Conservation (phyloP, 768 basidiomycete species). For the Leccinum boreale region DNA sequence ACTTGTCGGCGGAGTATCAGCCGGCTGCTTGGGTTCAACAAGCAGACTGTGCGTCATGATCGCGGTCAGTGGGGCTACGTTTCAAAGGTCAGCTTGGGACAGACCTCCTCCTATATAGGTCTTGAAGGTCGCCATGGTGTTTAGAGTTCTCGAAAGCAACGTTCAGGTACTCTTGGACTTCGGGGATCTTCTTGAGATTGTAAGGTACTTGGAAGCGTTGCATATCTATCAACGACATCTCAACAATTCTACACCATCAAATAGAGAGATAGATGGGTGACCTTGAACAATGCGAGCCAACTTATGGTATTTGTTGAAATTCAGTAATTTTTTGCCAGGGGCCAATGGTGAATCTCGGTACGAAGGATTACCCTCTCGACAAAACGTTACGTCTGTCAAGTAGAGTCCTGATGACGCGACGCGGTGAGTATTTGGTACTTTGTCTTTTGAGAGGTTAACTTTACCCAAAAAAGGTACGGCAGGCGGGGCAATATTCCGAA, state of each 20-base stretch:
- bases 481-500: conserved; percentile 87
- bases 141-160: conserved; percentile 72
- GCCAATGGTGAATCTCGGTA: conserved; percentile 75
- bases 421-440: conserved; percentile 6
- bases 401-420: conserved; percentile 58
- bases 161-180: conserved; percentile 79
- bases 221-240: conserved; percentile 54
- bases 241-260: neutral
- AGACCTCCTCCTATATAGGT: conserved; percentile 82
- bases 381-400: conserved; percentile 92
- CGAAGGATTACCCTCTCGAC: conserved; percentile 90
- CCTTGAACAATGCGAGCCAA: conserved; percentile 83
- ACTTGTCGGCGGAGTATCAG: conserved; percentile 58
- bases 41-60: conserved; percentile 50
- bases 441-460: conserved; percentile 10
- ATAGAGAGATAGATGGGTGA: conserved; percentile 21
- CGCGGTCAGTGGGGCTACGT: neutral
- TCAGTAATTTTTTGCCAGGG: conserved; percentile 77
- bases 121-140: conserved; percentile 78
- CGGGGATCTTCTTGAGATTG: conserved; percentile 83
- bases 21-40: conserved; percentile 79
- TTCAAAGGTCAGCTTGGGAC: conserved; percentile 15
- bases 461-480: conserved; percentile 93
- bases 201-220: conserved; percentile 89
- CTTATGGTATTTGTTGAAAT: conserved; percentile 96